Evolutionary conservation across 1,139 yeast genomes (phyloP), one percentile per base, ranked within the genome.

Genomic region (Saccharomyces hybrid): DNA sequence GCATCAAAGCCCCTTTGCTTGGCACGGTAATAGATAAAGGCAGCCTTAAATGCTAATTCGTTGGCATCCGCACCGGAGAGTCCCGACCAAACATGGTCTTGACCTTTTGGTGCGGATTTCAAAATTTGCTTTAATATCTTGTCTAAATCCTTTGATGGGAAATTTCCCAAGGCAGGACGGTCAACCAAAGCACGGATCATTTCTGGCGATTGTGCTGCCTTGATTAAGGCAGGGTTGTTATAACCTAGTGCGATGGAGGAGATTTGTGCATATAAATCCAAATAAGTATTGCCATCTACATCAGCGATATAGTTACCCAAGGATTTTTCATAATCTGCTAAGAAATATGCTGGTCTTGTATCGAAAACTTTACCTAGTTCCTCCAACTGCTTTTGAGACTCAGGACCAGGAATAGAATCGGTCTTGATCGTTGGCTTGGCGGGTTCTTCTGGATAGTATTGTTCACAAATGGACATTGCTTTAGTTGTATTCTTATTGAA

Each of bases 31-130:
- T 79, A 84, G 83, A 84, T 83, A 65, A 84, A 84, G 5, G 90
- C 90, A 23, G 90, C 90, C 68, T 85, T 84, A 71, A 77, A 84
- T 4, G 91, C 90, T 58, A 85, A 77, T 71, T 85, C 91, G 64
- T 84, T 85, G 55, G 91, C 90, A 70, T 83, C 86, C 2, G 89
- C 83, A 52, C 91, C 90, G 47, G 85, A 78, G 51, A 83, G 76
- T 11, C 87, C 85, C 28, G 85, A 81, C 86, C 89, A 84, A 42
- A 85, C 82, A 61, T 78, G 76, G 55, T 71, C 69, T 71, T 82
- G 78, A 13, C 89, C 89, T 57, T 81, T 78, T 59, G 90, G 91
- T 44, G 90, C 89, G 55, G 83, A 86, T 61, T 81, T 74, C 52
- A 85, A 74, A 31, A 88, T 80, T 29, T 81, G 78, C 56, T 74